A percentile compares a stretch with the other conserved stretches of the same genome.
Evolutionary conservation across 306 rosid species (phyloP).

Genomic region (Mimosa pudica): DNA sequence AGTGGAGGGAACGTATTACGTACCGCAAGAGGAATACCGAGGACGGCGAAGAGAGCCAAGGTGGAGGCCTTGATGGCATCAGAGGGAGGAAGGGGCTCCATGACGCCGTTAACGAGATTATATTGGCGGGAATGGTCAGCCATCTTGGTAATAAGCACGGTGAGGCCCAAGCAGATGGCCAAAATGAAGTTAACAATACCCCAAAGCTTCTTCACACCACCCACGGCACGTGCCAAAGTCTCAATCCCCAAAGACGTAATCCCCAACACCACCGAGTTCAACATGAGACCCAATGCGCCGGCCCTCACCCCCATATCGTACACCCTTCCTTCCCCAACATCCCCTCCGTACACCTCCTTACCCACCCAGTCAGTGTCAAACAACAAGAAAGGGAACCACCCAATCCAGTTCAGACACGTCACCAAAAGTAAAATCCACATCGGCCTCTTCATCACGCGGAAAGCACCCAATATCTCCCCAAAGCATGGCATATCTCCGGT

Average conservation of each 20-base stretch:
- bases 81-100: constrained; percentile 34
- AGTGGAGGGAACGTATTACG: constrained; percentile 2
- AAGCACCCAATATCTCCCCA: constrained; percentile 36
- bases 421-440: constrained; percentile 69
- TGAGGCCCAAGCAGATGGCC: constrained; percentile 46
- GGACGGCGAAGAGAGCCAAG: constrained; percentile 48
- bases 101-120: neutral
- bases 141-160: constrained; percentile 52
- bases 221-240: constrained; percentile 46
- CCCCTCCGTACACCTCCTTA: constrained; percentile 72
- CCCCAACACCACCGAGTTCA: constrained; percentile 67
- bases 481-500: constrained; percentile 29
- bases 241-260: constrained; percentile 53
- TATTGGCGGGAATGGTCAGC: constrained; percentile 43
- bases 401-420: constrained; percentile 73
- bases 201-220: constrained; percentile 72
- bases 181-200: constrained; percentile 65
- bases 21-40: constrained; percentile 79
- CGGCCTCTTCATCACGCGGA: constrained; percentile 48
- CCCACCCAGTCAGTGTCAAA: constrained; percentile 95
- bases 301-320: constrained; percentile 60
- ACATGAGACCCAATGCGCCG: constrained; percentile 60
- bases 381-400: constrained; percentile 74
- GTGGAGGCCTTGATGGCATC: constrained; percentile 43
- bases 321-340: constrained; percentile 11